Evolutionary conservation across 768 basidiomycete genomes (phyloP).

Genomic region (Leccinellum albellum): DNA sequence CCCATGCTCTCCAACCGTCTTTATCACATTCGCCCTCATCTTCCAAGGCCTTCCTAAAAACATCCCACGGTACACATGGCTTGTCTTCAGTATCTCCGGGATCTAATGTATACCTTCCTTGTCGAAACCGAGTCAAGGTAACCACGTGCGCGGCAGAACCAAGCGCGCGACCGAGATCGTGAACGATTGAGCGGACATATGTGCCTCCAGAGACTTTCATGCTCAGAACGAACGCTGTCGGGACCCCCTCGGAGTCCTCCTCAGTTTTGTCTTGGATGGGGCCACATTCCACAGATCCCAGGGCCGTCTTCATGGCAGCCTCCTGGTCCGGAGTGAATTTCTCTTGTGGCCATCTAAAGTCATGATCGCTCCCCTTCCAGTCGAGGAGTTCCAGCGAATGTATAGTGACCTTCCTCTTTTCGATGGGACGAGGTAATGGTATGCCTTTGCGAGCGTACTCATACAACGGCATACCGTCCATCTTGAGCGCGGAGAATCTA

Average conservation of each 20-base stretch:
- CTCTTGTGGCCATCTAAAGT: conserved; percentile 73
- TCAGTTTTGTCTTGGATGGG: conserved; percentile 35
- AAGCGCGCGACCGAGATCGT: conserved; percentile 82
- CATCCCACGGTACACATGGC: conserved; percentile 69
- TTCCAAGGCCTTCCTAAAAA: conserved; percentile 59
- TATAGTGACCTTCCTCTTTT: conserved; percentile 77
- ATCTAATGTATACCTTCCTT: conserved; percentile 71
- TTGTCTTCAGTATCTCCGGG: conserved; percentile 50
- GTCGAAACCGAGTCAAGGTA: conserved; percentile 81
- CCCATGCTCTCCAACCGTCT: conserved; percentile 78
- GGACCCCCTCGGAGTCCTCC: conserved; percentile 36
- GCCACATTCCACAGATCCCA: conserved; percentile 46
- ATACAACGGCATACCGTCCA: conserved; percentile 94
- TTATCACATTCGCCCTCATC: conserved; percentile 53
- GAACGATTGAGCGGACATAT: conserved; percentile 93
- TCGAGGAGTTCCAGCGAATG: conserved; percentile 74
- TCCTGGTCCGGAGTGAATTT: conserved; percentile 65
- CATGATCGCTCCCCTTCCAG: conserved; percentile 77
- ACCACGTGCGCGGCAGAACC: conserved; percentile 93
- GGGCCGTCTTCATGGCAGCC: conserved; percentile 61
- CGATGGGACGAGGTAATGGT: conserved; percentile 92
- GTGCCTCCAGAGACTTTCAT: conserved; percentile 97
- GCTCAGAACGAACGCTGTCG: conserved; percentile 78
- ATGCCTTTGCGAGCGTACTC: conserved; percentile 92
- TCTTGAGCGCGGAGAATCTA: conserved; percentile 97